phyloP scores from a whole-genome alignment of 2,329 filamentous ascomycete genomes.

The Sporothrix phasma region DNA sequence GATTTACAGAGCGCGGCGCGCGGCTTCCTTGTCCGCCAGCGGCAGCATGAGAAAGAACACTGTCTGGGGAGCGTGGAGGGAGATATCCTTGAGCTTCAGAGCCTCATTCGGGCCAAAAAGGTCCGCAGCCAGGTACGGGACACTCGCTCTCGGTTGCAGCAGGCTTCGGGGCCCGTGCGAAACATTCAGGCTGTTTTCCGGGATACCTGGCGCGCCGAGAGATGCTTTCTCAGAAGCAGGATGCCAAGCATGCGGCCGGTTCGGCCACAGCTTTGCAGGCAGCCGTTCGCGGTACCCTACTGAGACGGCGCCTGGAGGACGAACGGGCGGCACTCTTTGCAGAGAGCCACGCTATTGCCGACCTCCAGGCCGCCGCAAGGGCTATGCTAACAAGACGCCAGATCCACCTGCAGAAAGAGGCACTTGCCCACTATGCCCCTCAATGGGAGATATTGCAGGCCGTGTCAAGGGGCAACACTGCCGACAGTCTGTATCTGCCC shows the following conservation, averaged over 20 bases:
- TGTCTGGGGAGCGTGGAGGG: constrained; percentile 61
- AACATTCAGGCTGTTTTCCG: constrained; percentile 57
- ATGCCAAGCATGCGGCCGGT: constrained; percentile 42
- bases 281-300: constrained; percentile 55
- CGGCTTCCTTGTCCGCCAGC: constrained; percentile 61
- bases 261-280: constrained; percentile 54
- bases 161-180: constrained; percentile 52
- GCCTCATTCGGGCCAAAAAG: constrained; percentile 61
- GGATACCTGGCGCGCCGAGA: constrained; percentile 53
- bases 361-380: constrained; percentile 57
- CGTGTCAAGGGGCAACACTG: constrained; percentile 37
- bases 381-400: constrained; percentile 50
- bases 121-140: constrained; percentile 48
- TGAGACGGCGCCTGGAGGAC: constrained; percentile 46
- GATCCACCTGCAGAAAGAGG: constrained; percentile 40
- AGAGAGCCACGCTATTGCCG: constrained; percentile 39
- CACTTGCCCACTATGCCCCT: constrained; percentile 39
- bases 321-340: constrained; percentile 44
- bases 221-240: constrained; percentile 44
- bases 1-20: constrained; percentile 70
- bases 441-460: constrained; percentile 43
- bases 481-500: constrained; percentile 36
- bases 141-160: constrained; percentile 48
- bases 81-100: constrained; percentile 72
- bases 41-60: constrained; percentile 51